Conservation (phyloP, 306 rosid species). For the Vigna unguiculata region DNA sequence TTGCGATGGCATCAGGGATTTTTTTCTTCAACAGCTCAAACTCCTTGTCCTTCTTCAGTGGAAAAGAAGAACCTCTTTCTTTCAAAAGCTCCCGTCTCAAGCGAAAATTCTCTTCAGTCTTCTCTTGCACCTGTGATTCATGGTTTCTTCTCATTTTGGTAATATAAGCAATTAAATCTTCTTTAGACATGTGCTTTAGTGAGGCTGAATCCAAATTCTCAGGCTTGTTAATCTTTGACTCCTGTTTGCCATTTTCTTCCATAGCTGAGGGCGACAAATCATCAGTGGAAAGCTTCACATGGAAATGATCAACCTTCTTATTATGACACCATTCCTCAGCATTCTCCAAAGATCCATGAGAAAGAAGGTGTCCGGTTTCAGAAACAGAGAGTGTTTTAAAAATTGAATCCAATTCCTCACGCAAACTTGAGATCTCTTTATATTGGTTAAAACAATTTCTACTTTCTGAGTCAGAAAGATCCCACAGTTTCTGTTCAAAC, state of each 20-base stretch:
- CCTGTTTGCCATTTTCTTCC: slow-evolving; percentile 79
- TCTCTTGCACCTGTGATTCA: slow-evolving; percentile 71
- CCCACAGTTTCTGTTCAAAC: slow-evolving; percentile 57
- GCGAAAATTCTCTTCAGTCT: slow-evolving; percentile 67
- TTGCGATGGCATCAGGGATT: slow-evolving; percentile 66
- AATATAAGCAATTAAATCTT: slow-evolving; percentile 62
- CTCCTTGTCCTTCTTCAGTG: slow-evolving; percentile 78
- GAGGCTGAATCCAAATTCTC: slow-evolving; percentile 58
- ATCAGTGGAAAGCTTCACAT: slow-evolving; percentile 53
- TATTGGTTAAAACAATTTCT: slow-evolving; percentile 57
- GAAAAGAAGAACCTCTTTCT: slow-evolving; percentile 59
- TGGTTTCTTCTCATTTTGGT: slow-evolving; percentile 82
- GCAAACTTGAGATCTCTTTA: slow-evolving; percentile 68
- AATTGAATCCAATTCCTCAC: slow-evolving; percentile 70
- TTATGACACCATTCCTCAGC: slow-evolving; percentile 60
- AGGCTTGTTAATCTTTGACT: slow-evolving; percentile 47
- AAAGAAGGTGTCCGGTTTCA: slow-evolving; percentile 69
- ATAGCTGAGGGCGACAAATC: slow-evolving; percentile 44
- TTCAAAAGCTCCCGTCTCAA: slow-evolving; percentile 64
- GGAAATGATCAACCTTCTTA: slow-evolving; percentile 59
- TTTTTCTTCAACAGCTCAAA: slow-evolving; percentile 70
- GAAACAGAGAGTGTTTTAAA: slow-evolving; percentile 57
- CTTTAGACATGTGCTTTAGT: slow-evolving; percentile 57
- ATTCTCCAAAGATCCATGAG: slow-evolving; percentile 73
- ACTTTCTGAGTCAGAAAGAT: slow-evolving; percentile 50